A percentile compares a stretch with the other conserved stretches of the same genome.
Evolutionary conservation across 768 basidiomycete genomes (phyloP).

Genomic region (Mycena capillaripes): DNA sequence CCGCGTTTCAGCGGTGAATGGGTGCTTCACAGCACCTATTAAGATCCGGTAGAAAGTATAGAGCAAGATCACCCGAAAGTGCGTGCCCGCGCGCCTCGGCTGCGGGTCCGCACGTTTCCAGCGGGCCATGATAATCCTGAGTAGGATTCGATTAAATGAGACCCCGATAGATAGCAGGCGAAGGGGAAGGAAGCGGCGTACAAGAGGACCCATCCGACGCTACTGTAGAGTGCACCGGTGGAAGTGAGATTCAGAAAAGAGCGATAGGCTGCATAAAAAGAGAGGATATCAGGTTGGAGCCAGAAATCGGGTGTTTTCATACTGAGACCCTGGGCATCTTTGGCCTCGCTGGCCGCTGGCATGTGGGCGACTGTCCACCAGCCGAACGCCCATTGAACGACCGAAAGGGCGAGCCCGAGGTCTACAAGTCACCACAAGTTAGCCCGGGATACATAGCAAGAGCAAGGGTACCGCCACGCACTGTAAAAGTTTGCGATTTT

Average conservation of each 20-base stretch:
- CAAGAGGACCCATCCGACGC: not conserved
- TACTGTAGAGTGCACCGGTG: not conserved
- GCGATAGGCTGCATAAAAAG: conserved; percentile 1
- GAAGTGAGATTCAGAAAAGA: not conserved
- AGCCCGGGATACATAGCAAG: not conserved
- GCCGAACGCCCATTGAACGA: not conserved
- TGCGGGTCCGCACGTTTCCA: not conserved
- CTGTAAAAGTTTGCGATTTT: conserved; percentile 3
- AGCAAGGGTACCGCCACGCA: conserved; percentile 1
- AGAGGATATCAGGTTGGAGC: not conserved
- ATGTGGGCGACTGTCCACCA: conserved; percentile 4
- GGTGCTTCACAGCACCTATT: not conserved
- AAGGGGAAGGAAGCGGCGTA: not conserved
- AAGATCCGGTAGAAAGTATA: conserved; percentile 2
- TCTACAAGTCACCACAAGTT: conserved; percentile 1
- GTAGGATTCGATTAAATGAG: conserved; percentile 1
- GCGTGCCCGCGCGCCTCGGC: not conserved
- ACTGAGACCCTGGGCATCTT: not conserved
- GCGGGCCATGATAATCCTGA: not conserved
- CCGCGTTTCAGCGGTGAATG: not conserved
- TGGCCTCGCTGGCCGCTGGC: not conserved
- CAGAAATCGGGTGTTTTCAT: not conserved
- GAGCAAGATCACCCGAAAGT: not conserved
- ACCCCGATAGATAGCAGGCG: not conserved
- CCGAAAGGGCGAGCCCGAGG: conserved; percentile 2